Percentiles rank a stretch among this genome's conserved stretches.
Conservation (phyloP, 192 early-diverging fungal species). For the Chytriomyces sp. region DNA sequence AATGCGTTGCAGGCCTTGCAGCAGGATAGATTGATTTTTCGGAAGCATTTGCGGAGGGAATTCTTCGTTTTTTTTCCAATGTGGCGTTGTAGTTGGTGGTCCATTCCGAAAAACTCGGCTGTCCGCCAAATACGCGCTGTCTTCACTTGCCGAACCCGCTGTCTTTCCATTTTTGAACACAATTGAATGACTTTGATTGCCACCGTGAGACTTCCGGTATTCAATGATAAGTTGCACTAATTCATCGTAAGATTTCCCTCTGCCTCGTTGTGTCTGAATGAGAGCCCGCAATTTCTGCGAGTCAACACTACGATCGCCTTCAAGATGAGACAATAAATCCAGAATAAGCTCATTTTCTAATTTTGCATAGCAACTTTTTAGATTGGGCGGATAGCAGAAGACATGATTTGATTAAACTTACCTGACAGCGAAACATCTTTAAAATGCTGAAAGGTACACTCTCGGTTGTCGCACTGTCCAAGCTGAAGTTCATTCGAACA, state of each 20-base stretch:
- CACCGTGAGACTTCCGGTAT: not conserved
- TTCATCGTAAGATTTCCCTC: slow-evolving; percentile 15
- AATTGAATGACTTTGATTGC: not conserved
- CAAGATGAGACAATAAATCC: slow-evolving; percentile 21
- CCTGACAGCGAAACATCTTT: slow-evolving; percentile 21
- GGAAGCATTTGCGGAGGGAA: slow-evolving; percentile 11
- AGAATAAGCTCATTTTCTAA: slow-evolving; percentile 27
- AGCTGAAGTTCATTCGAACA: slow-evolving; percentile 6
- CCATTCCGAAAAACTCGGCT: not conserved
- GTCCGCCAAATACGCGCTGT: not conserved
- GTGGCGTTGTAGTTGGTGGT: too few relatives aligned
- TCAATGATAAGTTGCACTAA: slow-evolving; percentile 1
- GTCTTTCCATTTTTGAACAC: slow-evolving; percentile 3
- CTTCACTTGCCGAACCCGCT: too few relatives aligned
- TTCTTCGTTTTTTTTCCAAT: not conserved
- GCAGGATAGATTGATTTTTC: not conserved
- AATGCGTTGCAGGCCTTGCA: not conserved
- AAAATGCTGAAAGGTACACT: slow-evolving; percentile 6
- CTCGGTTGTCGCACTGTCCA: not conserved
- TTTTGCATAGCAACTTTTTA: not conserved
- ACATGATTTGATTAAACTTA: not conserved
- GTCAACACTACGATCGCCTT: not conserved
- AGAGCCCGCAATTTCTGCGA: not conserved
- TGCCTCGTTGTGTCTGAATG: slow-evolving; percentile 10
- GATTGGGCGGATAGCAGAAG: not conserved